Base-by-base conservation (phyloP, 257 asterid genomes). In the Ajuga chamaepitys region DNA sequence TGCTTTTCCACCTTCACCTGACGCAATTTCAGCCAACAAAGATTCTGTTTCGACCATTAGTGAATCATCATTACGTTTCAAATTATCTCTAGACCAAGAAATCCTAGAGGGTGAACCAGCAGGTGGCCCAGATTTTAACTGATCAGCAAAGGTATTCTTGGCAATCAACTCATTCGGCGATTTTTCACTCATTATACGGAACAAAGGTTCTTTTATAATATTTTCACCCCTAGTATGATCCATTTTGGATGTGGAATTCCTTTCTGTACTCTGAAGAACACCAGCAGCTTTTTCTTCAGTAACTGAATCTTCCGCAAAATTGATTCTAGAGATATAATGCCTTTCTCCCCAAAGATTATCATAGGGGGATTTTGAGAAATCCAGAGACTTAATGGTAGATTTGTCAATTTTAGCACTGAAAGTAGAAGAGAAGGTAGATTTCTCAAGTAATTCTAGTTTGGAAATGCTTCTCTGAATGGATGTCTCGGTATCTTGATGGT, bases 381-480 rank as follows among this genome's bases (percentile, higher is more conserved):
- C 80, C 74, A 83, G 62, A 4, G 83, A 70, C 73, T 66, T 82
- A 42, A 79, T 64, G 37, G 75, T 70, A 54, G 84, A 74, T 55
- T 41, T 71, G 78, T 83, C 91, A 66, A 86, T 62, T 80, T 72
- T 83, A 62, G 83, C 72, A 71, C 81, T 74, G 70, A 79, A 76
- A 57, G 80, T 56, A 75, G 95, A 82, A 75, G 85, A 69, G 30
- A 71, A 75, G 28, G 89, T 78, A 77, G 94, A 85, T 66, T 75
- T 81, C 77, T 84, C 83, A 75, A 93, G 86, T 26, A 60, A 72
- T 13, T 80, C 84, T 70, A 89, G 86, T 73, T 86, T 89, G 46
- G 89, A 84, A 77, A 89, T 80, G 82, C 95, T 89, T 81, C 59
- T 87, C 79, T 78, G 95, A 70, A 89, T 82, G 38, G 95, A 85